Conservation (phyloP, 176 grass and related monocot species). For the Triticum timopheevii region DNA sequence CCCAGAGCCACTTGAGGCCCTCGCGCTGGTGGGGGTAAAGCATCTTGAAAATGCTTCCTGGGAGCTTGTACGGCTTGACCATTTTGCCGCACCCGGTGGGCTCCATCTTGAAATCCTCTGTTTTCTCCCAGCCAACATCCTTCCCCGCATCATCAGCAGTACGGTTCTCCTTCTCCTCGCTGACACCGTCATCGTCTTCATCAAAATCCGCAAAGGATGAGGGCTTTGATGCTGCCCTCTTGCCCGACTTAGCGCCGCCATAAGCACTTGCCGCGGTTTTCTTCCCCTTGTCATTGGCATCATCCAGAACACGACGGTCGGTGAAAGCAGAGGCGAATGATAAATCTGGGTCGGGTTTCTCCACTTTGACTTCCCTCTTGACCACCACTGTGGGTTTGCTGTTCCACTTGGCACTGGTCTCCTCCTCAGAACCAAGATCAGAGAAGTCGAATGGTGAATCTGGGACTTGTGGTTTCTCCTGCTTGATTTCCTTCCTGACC, state of each 20-base stretch:
- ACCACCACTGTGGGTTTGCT: neutral
- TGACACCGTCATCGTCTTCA: neutral
- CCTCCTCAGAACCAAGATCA: neutral
- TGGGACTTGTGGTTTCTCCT: neutral
- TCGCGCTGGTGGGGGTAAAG: conserved; percentile 78
- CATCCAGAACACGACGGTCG: neutral
- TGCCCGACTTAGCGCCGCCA: neutral
- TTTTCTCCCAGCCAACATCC: conserved; percentile 40
- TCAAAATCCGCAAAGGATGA: neutral
- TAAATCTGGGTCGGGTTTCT: neutral
- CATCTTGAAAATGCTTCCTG: conserved; percentile 53
- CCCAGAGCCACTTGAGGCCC: conserved; percentile 86
- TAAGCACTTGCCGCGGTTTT: neutral
- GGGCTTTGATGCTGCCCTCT: neutral
- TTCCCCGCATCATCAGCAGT: neutral
- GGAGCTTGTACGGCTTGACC: conserved; percentile 50
- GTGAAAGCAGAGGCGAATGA: neutral
- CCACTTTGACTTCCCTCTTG: neutral
- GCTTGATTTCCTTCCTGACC: neutral
- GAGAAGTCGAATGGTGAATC: neutral
- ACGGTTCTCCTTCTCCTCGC: conserved; percentile 9
- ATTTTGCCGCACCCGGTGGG: conserved; percentile 39
- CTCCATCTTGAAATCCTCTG: conserved; percentile 57
- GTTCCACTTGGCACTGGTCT: neutral
- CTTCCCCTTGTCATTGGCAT: neutral